Evolutionary conservation across 192 early-diverging fungal species (phyloP).

Genomic region (Coemansia sp.): DNA sequence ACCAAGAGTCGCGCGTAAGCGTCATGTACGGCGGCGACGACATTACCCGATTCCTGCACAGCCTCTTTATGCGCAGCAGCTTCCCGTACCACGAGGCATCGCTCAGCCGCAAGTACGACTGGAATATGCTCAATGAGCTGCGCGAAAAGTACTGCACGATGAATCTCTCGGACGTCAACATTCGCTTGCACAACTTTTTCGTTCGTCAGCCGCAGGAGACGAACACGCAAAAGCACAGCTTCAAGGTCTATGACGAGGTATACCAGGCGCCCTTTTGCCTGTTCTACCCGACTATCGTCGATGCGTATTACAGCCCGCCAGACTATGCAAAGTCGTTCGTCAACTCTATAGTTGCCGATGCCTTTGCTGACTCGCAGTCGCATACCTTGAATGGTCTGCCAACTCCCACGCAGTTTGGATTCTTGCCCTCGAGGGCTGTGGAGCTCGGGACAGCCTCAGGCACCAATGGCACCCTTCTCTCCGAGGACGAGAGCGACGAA

Average conservation of each 20-base stretch:
- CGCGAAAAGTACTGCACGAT: constrained; percentile 86
- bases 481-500: constrained; percentile 7
- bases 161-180: constrained; percentile 81
- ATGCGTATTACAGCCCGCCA: constrained; percentile 35
- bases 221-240: constrained; percentile 69
- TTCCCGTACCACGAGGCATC: constrained; percentile 79
- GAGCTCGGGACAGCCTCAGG: constrained; percentile 1
- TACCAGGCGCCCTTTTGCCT: constrained; percentile 76
- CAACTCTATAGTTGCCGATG: constrained; percentile 1
- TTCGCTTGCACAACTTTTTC: constrained; percentile 82
- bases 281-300: constrained; percentile 59
- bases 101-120: constrained; percentile 67
- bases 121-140: constrained; percentile 76
- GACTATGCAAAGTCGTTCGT: constrained; percentile 42
- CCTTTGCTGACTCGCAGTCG: not conserved
- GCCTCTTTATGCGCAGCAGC: constrained; percentile 63
- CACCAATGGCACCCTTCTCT: not conserved
- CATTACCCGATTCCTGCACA: constrained; percentile 74
- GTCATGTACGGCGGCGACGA: constrained; percentile 89
- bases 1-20: constrained; percentile 67
- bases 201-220: constrained; percentile 71
- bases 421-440: constrained; percentile 26
- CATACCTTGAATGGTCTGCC: not conserved
- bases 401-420: constrained; percentile 46
- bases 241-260: constrained; percentile 89